Conservation (phyloP, 192 early-diverging fungal genomes). For the Podochytrium sp. region DNA sequence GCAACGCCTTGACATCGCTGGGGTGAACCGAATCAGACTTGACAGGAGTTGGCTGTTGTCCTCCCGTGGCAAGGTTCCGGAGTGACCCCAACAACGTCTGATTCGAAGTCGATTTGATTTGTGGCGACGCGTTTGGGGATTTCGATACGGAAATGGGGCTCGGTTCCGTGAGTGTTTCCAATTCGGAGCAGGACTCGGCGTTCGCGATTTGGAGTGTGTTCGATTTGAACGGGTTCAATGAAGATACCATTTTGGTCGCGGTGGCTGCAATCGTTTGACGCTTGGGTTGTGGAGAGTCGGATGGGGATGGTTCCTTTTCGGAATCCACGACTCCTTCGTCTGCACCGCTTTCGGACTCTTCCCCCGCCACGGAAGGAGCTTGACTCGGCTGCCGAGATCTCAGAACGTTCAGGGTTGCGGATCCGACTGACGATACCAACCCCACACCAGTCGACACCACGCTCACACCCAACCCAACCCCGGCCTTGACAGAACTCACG, state of each 20-base stretch:
- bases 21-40: slow-evolving; percentile 4
- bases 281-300: neutral
- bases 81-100: neutral
- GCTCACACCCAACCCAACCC: slow-evolving; percentile 1
- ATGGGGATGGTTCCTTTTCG: neutral
- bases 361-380: neutral
- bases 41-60: neutral
- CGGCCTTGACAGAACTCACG: slow-evolving; percentile 16
- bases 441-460: neutral
- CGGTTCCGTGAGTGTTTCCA: neutral
- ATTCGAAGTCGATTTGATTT: no score
- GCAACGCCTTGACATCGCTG: slow-evolving; percentile 1
- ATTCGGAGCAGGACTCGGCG: neutral
- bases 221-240: neutral
- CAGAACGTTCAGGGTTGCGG: slow-evolving; percentile 2
- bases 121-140: no score
- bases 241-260: slow-evolving; percentile 3
- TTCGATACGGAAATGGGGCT: no score
- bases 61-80: neutral
- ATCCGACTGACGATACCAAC: slow-evolving; percentile 7
- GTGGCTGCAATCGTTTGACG: neutral
- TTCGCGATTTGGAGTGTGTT: neutral
- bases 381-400: neutral
- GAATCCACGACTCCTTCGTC: neutral
- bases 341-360: neutral